A percentile compares a stretch with the other conserved stretches of the same genome.
These are phyloP conservation scores for Garcia nutans DNA, from an alignment of 345 rosid genomes.

Conservation along the genomic window DNA sequence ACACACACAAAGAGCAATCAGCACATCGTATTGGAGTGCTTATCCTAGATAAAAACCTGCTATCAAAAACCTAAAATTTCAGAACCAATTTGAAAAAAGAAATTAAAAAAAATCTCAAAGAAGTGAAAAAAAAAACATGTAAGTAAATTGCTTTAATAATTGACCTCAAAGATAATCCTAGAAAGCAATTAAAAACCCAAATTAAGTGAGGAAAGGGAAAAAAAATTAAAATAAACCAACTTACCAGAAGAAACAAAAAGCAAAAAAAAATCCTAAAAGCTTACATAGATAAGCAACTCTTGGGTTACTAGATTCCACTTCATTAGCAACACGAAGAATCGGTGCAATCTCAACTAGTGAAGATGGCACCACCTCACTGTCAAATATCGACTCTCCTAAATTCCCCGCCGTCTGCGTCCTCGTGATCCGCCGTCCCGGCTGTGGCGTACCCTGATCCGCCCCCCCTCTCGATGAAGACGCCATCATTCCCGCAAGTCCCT, in stretches of 20 bases:
- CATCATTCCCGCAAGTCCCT: slow-evolving; percentile 1
- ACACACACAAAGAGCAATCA: background rate
- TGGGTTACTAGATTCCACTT: slow-evolving; percentile 83
- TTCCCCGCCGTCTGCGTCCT: slow-evolving; percentile 94
- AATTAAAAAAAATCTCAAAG: background rate
- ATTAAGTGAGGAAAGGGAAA: background rate
- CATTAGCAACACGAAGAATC: slow-evolving; percentile 99
- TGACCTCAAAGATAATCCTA: background rate
- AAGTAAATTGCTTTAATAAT: background rate
- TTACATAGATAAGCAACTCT: slow-evolving; percentile 98
- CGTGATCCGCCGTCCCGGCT: slow-evolving; percentile 48
- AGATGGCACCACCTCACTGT: slow-evolving; percentile 97
- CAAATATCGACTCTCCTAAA: slow-evolving; percentile 81
- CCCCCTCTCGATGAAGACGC: slow-evolving; percentile 32
- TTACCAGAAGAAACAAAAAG: background rate
- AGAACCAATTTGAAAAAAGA: background rate
- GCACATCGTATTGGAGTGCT: too few species aligned
- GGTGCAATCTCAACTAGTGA: slow-evolving; percentile 94
- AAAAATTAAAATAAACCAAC: background rate
- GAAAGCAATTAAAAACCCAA: background rate
- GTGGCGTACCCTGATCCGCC: slow-evolving; percentile 30
- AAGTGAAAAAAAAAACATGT: background rate
- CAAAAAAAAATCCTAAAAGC: slow-evolving; percentile 19
- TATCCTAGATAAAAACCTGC: background rate
- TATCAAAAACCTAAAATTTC: background rate